These are phyloP conservation scores for Kwoniella dejecticola DNA, from an alignment of 768 basidiomycete species.

Conservation along the genomic window DNA sequence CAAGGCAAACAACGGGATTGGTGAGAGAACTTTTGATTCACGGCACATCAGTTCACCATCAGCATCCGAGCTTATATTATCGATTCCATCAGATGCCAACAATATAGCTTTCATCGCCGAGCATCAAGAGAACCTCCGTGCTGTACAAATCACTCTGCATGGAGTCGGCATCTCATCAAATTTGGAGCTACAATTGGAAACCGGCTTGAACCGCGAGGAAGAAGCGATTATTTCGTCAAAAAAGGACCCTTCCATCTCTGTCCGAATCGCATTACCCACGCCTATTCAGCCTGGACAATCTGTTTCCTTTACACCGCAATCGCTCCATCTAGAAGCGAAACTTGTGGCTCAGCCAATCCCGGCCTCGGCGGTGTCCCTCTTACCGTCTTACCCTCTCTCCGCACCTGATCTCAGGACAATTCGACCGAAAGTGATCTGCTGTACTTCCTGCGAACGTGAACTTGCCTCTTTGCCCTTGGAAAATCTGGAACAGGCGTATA, in stretches of 20 bases:
- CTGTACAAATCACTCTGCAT: conserved; percentile 73
- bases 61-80: neutral
- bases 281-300: conserved; percentile 27
- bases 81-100: conserved; percentile 19
- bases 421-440: conserved; percentile 31
- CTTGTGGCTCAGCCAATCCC: conserved; percentile 31
- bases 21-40: conserved; percentile 6
- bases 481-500: conserved; percentile 58
- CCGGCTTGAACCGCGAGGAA: neutral
- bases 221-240: conserved; percentile 27
- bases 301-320: conserved; percentile 20
- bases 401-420: conserved; percentile 34
- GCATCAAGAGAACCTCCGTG: conserved; percentile 80
- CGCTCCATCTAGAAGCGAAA: conserved; percentile 36
- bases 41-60: neutral
- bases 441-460: conserved; percentile 40
- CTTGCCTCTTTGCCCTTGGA: conserved; percentile 12
- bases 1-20: conserved; percentile 1
- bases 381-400: conserved; percentile 37
- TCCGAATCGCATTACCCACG: conserved; percentile 31
- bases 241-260: conserved; percentile 10
- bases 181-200: conserved; percentile 24
- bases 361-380: conserved; percentile 1
- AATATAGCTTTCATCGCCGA: conserved; percentile 67
- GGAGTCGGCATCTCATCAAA: conserved; percentile 22